These are phyloP conservation scores for Kuraishia borneana DNA, from an alignment of 805 yeast species.

Conservation along the genomic window DNA sequence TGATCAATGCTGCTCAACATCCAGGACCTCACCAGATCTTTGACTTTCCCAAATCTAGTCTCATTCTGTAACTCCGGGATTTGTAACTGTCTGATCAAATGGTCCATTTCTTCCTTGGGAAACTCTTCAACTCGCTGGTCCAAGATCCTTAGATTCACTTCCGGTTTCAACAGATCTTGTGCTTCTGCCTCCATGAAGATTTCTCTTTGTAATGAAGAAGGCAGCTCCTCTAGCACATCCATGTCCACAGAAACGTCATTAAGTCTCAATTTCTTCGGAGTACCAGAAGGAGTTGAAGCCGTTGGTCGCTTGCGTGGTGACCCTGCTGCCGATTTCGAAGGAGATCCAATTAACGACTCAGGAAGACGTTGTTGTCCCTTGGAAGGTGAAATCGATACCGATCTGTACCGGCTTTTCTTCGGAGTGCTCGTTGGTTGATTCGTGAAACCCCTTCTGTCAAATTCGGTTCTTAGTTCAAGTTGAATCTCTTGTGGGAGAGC, in stretches of 20 bases:
- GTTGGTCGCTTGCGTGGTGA: not conserved
- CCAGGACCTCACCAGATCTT: not conserved
- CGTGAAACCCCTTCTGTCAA: constrained; percentile 24
- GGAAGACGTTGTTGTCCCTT: constrained; percentile 5
- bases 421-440: not conserved
- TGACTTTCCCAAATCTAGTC: not conserved
- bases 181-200: not conserved
- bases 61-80: not conserved
- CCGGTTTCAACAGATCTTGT: not conserved
- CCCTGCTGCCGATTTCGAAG: constrained; percentile 5
- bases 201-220: not conserved
- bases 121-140: not conserved
- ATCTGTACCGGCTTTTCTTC: not conserved
- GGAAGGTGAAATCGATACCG: not conserved
- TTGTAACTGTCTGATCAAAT: not conserved
- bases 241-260: not conserved
- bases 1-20: not conserved
- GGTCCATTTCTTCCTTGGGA: not conserved
- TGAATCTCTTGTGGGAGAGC: constrained; percentile 58
- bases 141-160: not conserved
- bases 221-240: not conserved
- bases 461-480: constrained; percentile 44
- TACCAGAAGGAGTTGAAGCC: too few species aligned
- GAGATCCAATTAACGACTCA: not conserved
- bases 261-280: constrained; percentile 1